Base-by-base conservation (phyloP, 768 basidiomycete species). In the Mycena rosella region DNA sequence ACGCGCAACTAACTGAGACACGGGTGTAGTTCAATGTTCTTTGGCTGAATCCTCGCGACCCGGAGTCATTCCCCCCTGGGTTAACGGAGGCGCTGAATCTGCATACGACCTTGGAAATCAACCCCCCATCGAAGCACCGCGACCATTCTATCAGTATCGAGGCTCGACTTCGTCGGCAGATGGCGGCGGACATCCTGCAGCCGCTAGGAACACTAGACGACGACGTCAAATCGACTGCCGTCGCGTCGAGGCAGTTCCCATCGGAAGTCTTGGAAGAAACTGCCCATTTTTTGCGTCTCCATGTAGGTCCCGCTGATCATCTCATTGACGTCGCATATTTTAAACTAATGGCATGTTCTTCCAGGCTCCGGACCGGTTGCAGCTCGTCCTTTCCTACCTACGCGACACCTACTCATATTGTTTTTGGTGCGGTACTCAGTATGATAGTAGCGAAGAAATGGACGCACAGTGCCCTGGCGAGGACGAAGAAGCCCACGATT, bases 391-490 rank as follows among this genome's bases (percentile, higher is more conserved):
- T 27, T 79, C 86, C 6, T 94, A 96, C 77, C 85, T 96, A 54
- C 91, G 95, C 27, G 83, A 87, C 42, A 85, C 82, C 67, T 88
- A 95, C 76, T 75, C 83, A 7, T 96, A 96, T 75, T 96, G 95
- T 75, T 95, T 95, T 78, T 96, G 94, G 92, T 96, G 95, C 75
- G 95, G 95, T 15, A 86, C 91, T 15, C 85, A 89, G 72, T 96
- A 95, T 74, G 84, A 86, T 7, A 82, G 84, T 69, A 76, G 79
- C 8, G 85, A 86, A 18, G 91, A 93, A 55, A 80, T 96, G 82
- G 79, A 79, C 42, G 77, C 73, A 40, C 82, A 88, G 61, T 96
- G 95, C 77, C 94, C 94, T 8, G 95, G 95, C 9, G 75, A 82
- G 45, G 85, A 87, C 32, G 95, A 96, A 76, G 92, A 93, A 44